Base-by-base conservation (phyloP, 1,284 basidiomycete genomes). In the Leucoagaricus sp. region DNA sequence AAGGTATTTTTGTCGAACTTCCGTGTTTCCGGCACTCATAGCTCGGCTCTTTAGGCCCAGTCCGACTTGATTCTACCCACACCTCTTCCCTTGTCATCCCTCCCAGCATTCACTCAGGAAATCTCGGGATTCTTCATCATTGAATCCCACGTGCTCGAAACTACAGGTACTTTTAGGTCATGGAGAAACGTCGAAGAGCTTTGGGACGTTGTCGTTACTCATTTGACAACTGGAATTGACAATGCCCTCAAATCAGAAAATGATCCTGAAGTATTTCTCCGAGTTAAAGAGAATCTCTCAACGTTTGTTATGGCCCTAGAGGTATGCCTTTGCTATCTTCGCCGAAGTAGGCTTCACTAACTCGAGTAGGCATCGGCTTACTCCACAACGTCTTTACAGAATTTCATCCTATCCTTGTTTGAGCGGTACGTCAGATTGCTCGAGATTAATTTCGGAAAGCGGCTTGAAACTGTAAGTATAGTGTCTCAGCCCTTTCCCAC, bases 111-210 rank as follows among this genome's bases (percentile, higher is more conserved):
- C 17, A 89, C 93, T 38, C 89, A 98, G 72, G 93, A 98, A 72
- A 93, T 98, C 60, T 91, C 96, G n/a, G 97, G 97, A 0, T 99
- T 98, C 75, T 99, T 99, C 76, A 94, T 99, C 58, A 90, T 99
- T 61, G 97, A 99, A 72, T 88, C 86, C 4, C 91, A 98, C 67
- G 96, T 99, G 0, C 81, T 98, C 4, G 85, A 89, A 63, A 94
- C 94, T 0, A 94, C 94, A 5, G 85, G 84, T 12, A 80, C 78
- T 34, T 99, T 99, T 75, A 85, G 97, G 12, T 92, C 91, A 13
- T 86, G 91, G 64, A 81, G 86, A 33, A 95, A 99, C 62, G 90
- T 99, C 0, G 96, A 99, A 63, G 94, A 97, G 63, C 82, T 99
- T 5, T 99, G 97, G 96, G 93, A 98, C 61, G 88, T 86, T 23